These are phyloP conservation scores for Chrysoporthe austroafricana DNA, from an alignment of 2,329 filamentous ascomycete species.

Conservation along the genomic window DNA sequence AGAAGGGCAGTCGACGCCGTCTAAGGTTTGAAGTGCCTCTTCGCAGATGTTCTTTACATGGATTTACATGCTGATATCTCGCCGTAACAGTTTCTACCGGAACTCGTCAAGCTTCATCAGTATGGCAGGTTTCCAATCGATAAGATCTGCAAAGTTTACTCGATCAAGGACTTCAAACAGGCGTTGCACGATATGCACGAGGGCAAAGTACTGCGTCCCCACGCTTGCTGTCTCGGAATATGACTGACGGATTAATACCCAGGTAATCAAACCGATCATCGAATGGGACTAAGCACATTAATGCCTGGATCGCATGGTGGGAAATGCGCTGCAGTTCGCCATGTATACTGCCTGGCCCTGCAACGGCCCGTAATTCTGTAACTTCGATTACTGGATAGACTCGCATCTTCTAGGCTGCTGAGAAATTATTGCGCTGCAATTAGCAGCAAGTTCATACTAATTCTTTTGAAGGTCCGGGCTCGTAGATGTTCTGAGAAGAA, in stretches of 20 bases:
- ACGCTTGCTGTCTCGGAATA: background rate
- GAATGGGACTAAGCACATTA: constrained; percentile 22
- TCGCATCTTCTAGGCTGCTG: too few species aligned
- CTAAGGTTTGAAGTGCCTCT: constrained; percentile 27
- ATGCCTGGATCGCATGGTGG: too few species aligned
- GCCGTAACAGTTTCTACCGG: constrained; percentile 37
- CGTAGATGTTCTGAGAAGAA: too few species aligned
- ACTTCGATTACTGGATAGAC: too few species aligned
- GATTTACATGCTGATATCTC: background rate
- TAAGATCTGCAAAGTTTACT: constrained; percentile 38
- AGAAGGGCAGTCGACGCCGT: constrained; percentile 38
- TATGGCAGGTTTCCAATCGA: constrained; percentile 41
- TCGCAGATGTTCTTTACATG: background rate
- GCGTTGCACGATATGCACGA: constrained; percentile 34
- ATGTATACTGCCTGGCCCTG: too few species aligned
- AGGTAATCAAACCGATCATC: constrained; percentile 30
- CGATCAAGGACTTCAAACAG: constrained; percentile 32
- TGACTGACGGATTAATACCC: constrained; percentile 4
- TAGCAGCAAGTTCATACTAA: too few species aligned
- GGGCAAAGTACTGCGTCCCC: constrained; percentile 30
- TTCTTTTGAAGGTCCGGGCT: too few species aligned
- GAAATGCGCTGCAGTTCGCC: too few species aligned
- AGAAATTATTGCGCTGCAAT: too few species aligned
- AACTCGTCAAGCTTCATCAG: constrained; percentile 38
- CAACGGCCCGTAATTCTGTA: too few species aligned